Conservation (phyloP, 495 filamentous ascomycete genomes). For the Letharia columbiana region DNA sequence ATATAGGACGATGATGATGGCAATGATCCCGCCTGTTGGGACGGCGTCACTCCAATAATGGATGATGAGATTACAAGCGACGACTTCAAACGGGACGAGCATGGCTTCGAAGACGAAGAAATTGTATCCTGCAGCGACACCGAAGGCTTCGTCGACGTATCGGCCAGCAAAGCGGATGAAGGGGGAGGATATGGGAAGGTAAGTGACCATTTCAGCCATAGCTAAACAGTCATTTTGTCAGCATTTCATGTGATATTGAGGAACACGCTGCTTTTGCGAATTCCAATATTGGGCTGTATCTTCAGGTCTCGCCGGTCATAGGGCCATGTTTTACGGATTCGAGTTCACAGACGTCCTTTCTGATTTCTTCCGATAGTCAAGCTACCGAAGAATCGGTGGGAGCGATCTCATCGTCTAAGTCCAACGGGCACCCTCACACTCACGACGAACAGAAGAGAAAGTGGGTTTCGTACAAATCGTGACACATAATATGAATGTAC, state of each 20-base stretch:
- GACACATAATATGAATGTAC: slow-evolving; percentile 58
- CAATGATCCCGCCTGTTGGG: slow-evolving; percentile 38
- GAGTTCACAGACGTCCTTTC: not conserved
- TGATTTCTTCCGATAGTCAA: not conserved
- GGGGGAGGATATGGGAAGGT: slow-evolving; percentile 69
- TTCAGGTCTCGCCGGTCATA: not conserved
- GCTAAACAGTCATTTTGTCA: slow-evolving; percentile 27
- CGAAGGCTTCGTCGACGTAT: slow-evolving; percentile 62
- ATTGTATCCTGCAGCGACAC: slow-evolving; percentile 60
- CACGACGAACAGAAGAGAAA: not conserved
- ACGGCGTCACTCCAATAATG: slow-evolving; percentile 41
- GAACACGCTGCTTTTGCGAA: not conserved
- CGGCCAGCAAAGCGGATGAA: slow-evolving; percentile 77
- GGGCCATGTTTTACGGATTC: not conserved
- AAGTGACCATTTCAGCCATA: slow-evolving; percentile 77
- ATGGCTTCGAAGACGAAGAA: slow-evolving; percentile 53
- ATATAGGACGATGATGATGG: slow-evolving; percentile 37
- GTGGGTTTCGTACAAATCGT: slow-evolving; percentile 40
- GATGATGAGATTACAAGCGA: slow-evolving; percentile 39
- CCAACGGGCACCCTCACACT: not conserved
- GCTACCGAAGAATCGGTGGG: not conserved
- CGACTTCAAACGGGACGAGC: slow-evolving; percentile 39
- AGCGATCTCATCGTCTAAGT: not conserved
- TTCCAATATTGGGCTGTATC: too few species aligned
- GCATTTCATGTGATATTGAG: not conserved